A percentile compares a stretch with the other conserved stretches of the same genome.
Evolutionary conservation across 208 protist genomes (phyloP).

Genomic region (Strigomonas galati): DNA sequence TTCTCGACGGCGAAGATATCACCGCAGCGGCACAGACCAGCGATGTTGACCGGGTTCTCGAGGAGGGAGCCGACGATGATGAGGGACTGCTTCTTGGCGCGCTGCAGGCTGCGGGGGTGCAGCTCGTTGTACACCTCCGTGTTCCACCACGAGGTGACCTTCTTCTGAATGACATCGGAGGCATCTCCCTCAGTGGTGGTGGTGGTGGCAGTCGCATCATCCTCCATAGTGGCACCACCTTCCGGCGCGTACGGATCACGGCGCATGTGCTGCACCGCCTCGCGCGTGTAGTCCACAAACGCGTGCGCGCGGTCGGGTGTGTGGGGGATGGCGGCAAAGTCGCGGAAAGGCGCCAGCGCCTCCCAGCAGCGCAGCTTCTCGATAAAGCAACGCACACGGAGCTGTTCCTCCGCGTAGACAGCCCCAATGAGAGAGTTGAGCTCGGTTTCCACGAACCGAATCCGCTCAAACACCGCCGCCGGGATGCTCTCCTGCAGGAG

Average conservation of each 20-base stretch:
- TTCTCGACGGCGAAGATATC: conserved; percentile 87
- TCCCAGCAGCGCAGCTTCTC: conserved; percentile 13
- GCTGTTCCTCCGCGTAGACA: conserved; percentile 52
- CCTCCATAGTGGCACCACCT: neutral
- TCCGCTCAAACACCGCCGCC: conserved; percentile 74
- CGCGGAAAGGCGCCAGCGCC: conserved; percentile 35
- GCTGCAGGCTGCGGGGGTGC: conserved; percentile 67
- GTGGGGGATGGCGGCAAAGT: conserved; percentile 71
- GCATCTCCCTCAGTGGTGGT: conserved; percentile 13
- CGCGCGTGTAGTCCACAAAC: conserved; percentile 78
- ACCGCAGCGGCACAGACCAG: conserved; percentile 83
- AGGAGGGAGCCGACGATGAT: conserved; percentile 83
- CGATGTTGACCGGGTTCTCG: conserved; percentile 89
- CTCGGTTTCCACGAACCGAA: conserved; percentile 75
- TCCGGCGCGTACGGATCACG: conserved; percentile 32
- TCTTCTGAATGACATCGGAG: conserved; percentile 81
- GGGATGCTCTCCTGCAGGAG: conserved; percentile 77
- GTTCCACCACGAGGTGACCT: conserved; percentile 84
- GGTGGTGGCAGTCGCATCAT: neutral
- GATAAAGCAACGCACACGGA: conserved; percentile 35
- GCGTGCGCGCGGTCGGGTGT: conserved; percentile 39
- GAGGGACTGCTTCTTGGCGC: conserved; percentile 51
- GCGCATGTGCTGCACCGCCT: conserved; percentile 51
- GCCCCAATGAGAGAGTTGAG: conserved; percentile 61
- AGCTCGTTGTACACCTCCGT: conserved; percentile 89